phyloP scores from a whole-genome alignment of 2,329 filamentous ascomycete species.

The Fusarium udum region DNA sequence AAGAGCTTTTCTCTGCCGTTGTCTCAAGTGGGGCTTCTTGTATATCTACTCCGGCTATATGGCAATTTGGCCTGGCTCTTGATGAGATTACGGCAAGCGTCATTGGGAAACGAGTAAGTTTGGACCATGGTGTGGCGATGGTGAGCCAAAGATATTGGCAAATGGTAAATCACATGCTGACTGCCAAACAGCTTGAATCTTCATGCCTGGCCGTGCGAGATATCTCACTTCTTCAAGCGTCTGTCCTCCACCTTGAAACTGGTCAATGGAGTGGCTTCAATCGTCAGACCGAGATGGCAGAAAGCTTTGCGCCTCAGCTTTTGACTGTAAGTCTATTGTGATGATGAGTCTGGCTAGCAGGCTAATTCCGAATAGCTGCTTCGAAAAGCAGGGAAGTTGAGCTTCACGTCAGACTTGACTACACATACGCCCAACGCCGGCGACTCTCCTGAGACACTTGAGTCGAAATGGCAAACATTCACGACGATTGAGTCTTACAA shows the following conservation, averaged over 20 bases:
- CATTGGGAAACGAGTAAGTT: slow-evolving; percentile 31
- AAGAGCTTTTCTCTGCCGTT: slow-evolving; percentile 35
- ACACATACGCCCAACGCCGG: slow-evolving; percentile 16
- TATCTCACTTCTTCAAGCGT: slow-evolving; percentile 36
- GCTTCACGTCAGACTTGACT: slow-evolving; percentile 32
- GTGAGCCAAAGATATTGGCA: background rate
- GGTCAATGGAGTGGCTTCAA: slow-evolving; percentile 39
- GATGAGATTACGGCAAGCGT: slow-evolving; percentile 27
- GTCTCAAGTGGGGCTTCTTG: slow-evolving; percentile 35
- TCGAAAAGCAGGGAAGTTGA: slow-evolving; percentile 32
- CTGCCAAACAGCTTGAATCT: slow-evolving; percentile 21
- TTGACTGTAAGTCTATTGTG: slow-evolving; percentile 25
- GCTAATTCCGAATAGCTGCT: slow-evolving; percentile 30
- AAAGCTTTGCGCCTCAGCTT: slow-evolving; percentile 29
- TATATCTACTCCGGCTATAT: slow-evolving; percentile 32
- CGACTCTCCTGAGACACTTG: slow-evolving; percentile 30
- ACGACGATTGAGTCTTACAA: slow-evolving; percentile 34
- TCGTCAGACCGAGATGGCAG: slow-evolving; percentile 33
- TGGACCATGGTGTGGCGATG: background rate
- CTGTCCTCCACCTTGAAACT: slow-evolving; percentile 38
- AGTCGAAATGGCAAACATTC: slow-evolving; percentile 38
- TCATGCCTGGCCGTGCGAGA: slow-evolving; percentile 21
- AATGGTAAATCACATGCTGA: background rate
- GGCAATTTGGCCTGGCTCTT: slow-evolving; percentile 40
- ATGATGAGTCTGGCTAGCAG: background rate